Evolutionary conservation across 1,284 basidiomycete species (phyloP), one percentile per base, ranked within the genome.

Genomic region (Ustilago loliicola): DNA sequence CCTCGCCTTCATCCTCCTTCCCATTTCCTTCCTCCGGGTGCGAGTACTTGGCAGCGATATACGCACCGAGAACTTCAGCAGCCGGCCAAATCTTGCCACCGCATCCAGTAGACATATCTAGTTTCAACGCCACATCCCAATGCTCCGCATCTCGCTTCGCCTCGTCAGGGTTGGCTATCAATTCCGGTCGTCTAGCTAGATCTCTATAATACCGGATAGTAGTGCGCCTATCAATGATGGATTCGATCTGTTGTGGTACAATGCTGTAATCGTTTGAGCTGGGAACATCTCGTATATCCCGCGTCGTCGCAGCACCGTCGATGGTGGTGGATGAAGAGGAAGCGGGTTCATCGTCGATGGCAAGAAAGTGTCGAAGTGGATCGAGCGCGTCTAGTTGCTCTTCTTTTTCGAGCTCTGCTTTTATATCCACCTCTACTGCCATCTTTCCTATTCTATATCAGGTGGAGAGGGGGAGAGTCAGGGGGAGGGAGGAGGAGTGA

Each of bases 41-140:
- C 13, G 67, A 69, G 53, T 72, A 77, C 32, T 60, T 65, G 9
- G 69, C 67, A 40, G 81, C 69, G 61, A 80, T 73, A 74, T 80
- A 83, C 23, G 74, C 68, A 19, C 72, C 72, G 83, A 89, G 73
- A 74, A 95, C 94, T 90, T 95, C 91, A 73, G 94, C 95, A 15
- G 95, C 93, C 4, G 94, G 94, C 95, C 95, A 97, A 13, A 94
- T 91, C 54, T 95, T 90, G 0, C 95, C 95, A 17, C 95, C 95
- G 85, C 95, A 97, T 2, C 95, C 95, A 25, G 92, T 93, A 47
- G 91, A 90, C 32, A 93, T 91, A 84, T 95, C 93, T 2, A 94
- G 89, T 36, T 88, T 87, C 50, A 94, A 89, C 32, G 85, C 80
- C 17, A 89, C 77, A 54, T 86, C 82, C 53, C 87, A 69, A 25